A percentile compares a stretch with the other conserved stretches of the same genome.
Evolutionary conservation across 495 filamentous ascomycete genomes (phyloP).

Genomic region (Letharia columbiana): DNA sequence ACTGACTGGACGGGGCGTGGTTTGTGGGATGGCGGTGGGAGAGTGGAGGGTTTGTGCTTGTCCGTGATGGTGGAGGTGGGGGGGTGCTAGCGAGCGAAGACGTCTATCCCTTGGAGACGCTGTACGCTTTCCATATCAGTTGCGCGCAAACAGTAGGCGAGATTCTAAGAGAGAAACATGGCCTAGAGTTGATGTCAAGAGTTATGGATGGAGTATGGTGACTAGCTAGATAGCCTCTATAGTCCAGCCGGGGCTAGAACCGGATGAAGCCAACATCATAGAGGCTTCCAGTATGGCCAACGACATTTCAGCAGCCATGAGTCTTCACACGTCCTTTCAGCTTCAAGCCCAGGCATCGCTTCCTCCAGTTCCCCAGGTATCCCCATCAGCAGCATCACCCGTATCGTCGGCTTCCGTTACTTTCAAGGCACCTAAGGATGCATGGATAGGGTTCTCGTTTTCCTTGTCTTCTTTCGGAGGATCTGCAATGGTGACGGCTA

Average conservation of each 20-base stretch:
- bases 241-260: neutral
- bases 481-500: conserved; percentile 13
- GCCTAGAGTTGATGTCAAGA: too few species aligned
- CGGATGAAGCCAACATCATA: neutral
- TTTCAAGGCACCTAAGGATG: neutral
- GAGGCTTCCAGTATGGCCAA: neutral
- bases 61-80: too few species aligned
- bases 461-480: conserved; percentile 13
- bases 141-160: too few species aligned
- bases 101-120: too few species aligned
- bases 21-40: too few species aligned
- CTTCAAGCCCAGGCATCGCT: neutral
- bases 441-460: neutral
- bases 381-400: neutral
- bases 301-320: neutral
- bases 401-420: neutral
- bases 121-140: too few species aligned
- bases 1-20: too few species aligned
- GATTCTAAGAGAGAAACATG: too few species aligned
- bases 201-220: too few species aligned
- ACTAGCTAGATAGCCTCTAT: too few species aligned
- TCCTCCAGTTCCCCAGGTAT: neutral
- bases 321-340: neutral
- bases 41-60: too few species aligned
- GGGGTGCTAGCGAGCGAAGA: too few species aligned